Conservation (phyloP, 176 grass and related monocot genomes). For the Chrysopogon serrulatus region DNA sequence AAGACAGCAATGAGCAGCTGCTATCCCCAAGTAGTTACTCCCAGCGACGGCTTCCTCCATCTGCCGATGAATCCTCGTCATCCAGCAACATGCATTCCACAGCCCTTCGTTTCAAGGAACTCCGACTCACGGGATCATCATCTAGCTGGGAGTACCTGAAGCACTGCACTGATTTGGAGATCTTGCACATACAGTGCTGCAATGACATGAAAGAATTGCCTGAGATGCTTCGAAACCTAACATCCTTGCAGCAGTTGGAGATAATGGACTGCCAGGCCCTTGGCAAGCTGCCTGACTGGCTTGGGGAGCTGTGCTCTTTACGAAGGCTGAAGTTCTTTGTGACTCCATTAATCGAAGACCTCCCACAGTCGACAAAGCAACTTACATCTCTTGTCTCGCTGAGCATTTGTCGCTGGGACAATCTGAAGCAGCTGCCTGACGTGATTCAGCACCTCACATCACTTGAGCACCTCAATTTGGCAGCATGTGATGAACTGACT, state of each 20-base stretch:
- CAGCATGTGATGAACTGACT: rapidly evolving
- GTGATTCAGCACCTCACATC: neutral
- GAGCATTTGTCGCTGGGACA: rapidly evolving
- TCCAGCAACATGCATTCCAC: neutral
- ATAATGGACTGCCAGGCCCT: neutral
- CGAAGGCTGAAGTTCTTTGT: rapidly evolving
- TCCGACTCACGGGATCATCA: neutral
- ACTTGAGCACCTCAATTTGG: neutral
- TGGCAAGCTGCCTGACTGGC: neutral
- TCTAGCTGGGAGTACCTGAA: neutral
- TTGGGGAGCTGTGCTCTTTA: neutral
- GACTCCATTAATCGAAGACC: neutral
- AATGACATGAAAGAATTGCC: neutral
- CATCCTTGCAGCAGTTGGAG: neutral
- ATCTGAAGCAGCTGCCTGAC: neutral
- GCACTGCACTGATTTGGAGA: neutral
- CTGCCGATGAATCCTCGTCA: neutral
- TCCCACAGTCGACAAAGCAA: neutral
- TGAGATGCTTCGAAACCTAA: neutral
- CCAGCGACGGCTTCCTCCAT: too few relatives aligned
- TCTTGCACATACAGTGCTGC: neutral
- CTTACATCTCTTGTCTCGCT: neutral
- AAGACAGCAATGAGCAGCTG: neutral
- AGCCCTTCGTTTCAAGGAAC: neutral
- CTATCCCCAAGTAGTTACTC: neutral